These are phyloP conservation scores for Teunomyces pallodes DNA, from an alignment of 805 yeast species.

Conservation along the genomic window DNA sequence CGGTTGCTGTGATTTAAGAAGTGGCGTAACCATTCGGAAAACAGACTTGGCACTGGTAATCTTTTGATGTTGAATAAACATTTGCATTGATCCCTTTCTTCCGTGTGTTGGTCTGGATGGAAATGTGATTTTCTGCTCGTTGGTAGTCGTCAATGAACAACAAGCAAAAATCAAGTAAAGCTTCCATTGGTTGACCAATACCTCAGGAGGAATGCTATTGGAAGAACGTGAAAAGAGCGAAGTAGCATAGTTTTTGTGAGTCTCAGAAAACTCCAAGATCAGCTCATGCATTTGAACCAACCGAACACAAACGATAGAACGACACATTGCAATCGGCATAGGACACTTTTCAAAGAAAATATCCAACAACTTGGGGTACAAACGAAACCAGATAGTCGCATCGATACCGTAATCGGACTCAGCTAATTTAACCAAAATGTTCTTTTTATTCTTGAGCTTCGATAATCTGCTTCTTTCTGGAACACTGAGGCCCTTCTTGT, in stretches of 20 bases:
- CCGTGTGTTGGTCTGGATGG: constrained; percentile 58
- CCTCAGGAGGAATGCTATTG: constrained; percentile 54
- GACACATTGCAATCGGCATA: constrained; percentile 87
- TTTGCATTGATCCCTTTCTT: constrained; percentile 74
- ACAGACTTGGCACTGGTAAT: constrained; percentile 91
- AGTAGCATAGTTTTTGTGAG: constrained; percentile 32
- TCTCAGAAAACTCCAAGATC: constrained; percentile 55
- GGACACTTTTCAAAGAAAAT: constrained; percentile 81
- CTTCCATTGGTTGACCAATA: constrained; percentile 82
- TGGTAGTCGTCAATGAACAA: constrained; percentile 84
- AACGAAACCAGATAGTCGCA: constrained; percentile 92
- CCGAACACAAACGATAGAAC: constrained; percentile 86
- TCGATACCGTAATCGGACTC: constrained; percentile 94
- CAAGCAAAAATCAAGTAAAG: constrained; percentile 88
- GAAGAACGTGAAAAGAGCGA: constrained; percentile 33
- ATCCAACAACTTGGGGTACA: constrained; percentile 72
- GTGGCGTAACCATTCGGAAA: constrained; percentile 82
- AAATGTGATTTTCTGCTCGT: constrained; percentile 69
- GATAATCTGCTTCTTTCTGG: constrained; percentile 76
- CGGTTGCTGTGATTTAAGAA: constrained; percentile 66
- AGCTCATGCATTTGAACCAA: constrained; percentile 81
- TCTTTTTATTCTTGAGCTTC: constrained; percentile 62
- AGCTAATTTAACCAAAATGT: constrained; percentile 71
- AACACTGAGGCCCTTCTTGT: constrained; percentile 54
- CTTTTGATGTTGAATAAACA: constrained; percentile 83